These are phyloP conservation scores for Globisporangium irregulare DNA, from an alignment of 352 stramenopile genomes.

Conservation along the genomic window DNA sequence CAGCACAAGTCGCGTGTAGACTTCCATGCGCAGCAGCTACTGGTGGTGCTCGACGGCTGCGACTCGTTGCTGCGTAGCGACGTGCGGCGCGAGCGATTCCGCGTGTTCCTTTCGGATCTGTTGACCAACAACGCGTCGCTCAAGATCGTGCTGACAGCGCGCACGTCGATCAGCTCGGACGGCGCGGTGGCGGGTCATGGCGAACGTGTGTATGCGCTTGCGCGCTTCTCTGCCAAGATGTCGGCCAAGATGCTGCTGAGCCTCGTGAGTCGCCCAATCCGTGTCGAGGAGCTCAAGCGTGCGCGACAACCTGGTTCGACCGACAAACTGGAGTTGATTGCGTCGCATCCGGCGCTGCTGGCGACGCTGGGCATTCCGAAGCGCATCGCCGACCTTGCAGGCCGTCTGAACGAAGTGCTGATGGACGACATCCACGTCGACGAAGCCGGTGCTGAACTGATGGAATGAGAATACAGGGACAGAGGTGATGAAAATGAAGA, in stretches of 20 bases:
- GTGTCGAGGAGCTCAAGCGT: slow-evolving; percentile 60
- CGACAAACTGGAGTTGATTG: slow-evolving; percentile 73
- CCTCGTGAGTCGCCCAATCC: slow-evolving; percentile 70
- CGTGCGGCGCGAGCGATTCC: slow-evolving; percentile 54
- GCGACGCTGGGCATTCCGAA: slow-evolving; percentile 64
- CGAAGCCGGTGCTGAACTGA: slow-evolving; percentile 22
- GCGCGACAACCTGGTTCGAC: slow-evolving; percentile 21
- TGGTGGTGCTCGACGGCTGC: slow-evolving; percentile 72
- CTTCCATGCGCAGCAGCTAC: slow-evolving; percentile 50
- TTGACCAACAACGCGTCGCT: slow-evolving; percentile 66
- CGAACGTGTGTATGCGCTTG: slow-evolving; percentile 64
- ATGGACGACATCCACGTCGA: slow-evolving; percentile 67
- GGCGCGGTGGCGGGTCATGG: slow-evolving; percentile 64
- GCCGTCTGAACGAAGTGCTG: slow-evolving; percentile 56
- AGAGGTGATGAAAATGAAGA: neutral
- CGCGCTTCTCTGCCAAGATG: slow-evolving; percentile 67
- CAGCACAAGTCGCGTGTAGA: slow-evolving; percentile 49
- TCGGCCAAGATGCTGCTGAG: slow-evolving; percentile 73
- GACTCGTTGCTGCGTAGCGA: slow-evolving; percentile 59
- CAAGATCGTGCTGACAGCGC: slow-evolving; percentile 71
- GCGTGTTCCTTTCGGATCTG: slow-evolving; percentile 61
- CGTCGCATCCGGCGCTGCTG: slow-evolving; percentile 62
- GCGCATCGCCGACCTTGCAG: slow-evolving; percentile 66
- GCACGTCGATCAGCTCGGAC: slow-evolving; percentile 59
- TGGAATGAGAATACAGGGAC: slow-evolving; percentile 21